Evolutionary conservation across 2,329 filamentous ascomycete genomes (phyloP).

Genomic region (Epicoccum sorghinum): DNA sequence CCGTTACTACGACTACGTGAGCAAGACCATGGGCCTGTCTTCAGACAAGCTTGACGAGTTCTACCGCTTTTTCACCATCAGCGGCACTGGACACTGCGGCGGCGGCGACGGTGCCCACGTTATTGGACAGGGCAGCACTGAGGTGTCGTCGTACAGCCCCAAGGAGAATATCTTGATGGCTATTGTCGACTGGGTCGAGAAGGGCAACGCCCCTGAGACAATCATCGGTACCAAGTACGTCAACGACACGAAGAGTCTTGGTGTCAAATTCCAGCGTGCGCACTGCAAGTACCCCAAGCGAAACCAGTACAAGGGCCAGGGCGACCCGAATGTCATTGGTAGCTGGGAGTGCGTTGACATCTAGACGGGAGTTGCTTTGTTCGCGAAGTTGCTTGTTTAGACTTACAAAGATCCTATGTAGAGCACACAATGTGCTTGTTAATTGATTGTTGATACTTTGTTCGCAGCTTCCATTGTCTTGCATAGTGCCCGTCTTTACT

Average conservation of each 20-base stretch:
- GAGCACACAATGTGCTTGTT: not conserved
- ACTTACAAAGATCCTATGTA: not conserved
- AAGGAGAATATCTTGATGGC: slow-evolving; percentile 56
- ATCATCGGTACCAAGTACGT: slow-evolving; percentile 41
- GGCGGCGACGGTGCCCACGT: slow-evolving; percentile 55
- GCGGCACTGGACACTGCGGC: slow-evolving; percentile 59
- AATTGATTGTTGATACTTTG: too few relatives aligned
- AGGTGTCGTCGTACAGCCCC: slow-evolving; percentile 38
- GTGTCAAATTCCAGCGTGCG: slow-evolving; percentile 41
- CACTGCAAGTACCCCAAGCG: slow-evolving; percentile 48
- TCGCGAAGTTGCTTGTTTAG: not conserved
- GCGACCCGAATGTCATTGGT: slow-evolving; percentile 34
- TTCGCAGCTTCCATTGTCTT: too few relatives aligned
- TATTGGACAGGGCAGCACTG: slow-evolving; percentile 36
- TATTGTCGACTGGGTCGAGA: slow-evolving; percentile 57
- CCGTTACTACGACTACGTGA: slow-evolving; percentile 57
- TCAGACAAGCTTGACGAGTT: slow-evolving; percentile 49
- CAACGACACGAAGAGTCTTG: slow-evolving; percentile 35
- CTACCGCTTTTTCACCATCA: slow-evolving; percentile 60
- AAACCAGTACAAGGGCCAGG: slow-evolving; percentile 43
- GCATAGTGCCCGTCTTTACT: too few relatives aligned
- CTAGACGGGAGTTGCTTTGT: not conserved
- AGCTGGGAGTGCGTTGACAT: slow-evolving; percentile 43
- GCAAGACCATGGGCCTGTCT: slow-evolving; percentile 50
- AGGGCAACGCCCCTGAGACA: slow-evolving; percentile 50